These are phyloP conservation scores for Colletotrichum filicis DNA, from an alignment of 2,329 filamentous ascomycete species.

Conservation along the genomic window DNA sequence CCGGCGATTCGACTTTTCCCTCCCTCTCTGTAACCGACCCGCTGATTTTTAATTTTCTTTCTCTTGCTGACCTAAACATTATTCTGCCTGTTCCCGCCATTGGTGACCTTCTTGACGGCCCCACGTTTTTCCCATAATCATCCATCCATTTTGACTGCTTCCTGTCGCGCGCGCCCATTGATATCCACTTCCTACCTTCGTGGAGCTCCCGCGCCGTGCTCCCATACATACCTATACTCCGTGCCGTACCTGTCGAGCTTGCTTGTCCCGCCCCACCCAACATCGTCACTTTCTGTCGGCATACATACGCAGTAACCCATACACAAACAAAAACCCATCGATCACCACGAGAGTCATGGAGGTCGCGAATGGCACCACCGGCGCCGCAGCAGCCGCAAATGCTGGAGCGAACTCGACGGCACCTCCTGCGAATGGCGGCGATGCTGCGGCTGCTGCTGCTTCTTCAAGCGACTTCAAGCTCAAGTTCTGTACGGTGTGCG, in stretches of 20 bases:
- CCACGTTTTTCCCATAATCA: background rate
- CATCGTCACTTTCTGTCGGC: background rate
- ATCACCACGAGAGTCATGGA: constrained; percentile 48
- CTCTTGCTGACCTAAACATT: background rate
- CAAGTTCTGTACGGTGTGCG: constrained; percentile 98
- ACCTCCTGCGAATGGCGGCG: constrained; percentile 53
- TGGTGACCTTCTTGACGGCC: background rate
- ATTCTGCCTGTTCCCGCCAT: background rate
- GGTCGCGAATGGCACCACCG: constrained; percentile 49
- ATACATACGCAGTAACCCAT: background rate
- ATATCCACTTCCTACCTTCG: background rate
- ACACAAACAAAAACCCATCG: background rate
- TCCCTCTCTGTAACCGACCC: background rate
- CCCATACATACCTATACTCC: background rate
- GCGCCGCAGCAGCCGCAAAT: constrained; percentile 38
- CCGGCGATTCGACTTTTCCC: background rate
- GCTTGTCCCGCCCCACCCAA: constrained; percentile 12
- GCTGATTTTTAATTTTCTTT: background rate
- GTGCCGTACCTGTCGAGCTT: background rate
- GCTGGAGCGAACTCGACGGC: constrained; percentile 41
- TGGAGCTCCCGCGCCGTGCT: background rate
- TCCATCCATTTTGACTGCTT: background rate
- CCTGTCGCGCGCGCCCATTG: background rate
- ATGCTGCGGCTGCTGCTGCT: constrained; percentile 57
- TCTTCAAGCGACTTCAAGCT: constrained; percentile 80